A percentile compares a stretch with the other conserved stretches of the same genome.
These are phyloP conservation scores for Lentinula novae-zelandiae DNA, from an alignment of 1,284 basidiomycete species.

Conservation along the genomic window DNA sequence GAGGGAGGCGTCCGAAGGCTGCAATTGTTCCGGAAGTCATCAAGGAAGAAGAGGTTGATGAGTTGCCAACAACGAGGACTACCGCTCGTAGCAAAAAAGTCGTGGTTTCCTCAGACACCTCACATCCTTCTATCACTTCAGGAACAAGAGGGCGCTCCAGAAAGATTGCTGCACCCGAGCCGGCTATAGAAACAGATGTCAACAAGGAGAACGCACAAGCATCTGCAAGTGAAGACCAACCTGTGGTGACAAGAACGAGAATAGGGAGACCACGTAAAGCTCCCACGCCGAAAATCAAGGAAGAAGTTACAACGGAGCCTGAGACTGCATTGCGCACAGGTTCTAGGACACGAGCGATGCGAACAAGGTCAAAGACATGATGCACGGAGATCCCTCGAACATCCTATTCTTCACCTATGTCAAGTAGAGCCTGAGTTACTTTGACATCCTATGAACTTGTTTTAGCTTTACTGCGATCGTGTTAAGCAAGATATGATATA, in stretches of 20 bases:
- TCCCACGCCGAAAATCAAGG: slow-evolving; percentile 1
- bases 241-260: slow-evolving; percentile 2
- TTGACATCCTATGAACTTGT: no score
- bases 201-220: slow-evolving; percentile 11
- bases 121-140: neutral
- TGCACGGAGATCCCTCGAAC: neutral
- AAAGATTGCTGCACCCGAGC: neutral
- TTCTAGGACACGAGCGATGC: slow-evolving; percentile 8
- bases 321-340: neutral
- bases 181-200: neutral
- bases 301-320: slow-evolving; percentile 4
- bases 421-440: no score
- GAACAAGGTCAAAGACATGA: slow-evolving; percentile 6
- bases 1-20: slow-evolving; percentile 8
- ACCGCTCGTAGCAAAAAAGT: neutral
- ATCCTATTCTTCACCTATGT: no score
- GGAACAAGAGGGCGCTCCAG: slow-evolving; percentile 1
- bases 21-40: slow-evolving; percentile 3
- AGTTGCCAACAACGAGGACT: neutral
- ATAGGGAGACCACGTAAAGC: slow-evolving; percentile 9
- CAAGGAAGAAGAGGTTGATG: slow-evolving; percentile 9
- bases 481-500: neutral
- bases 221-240: slow-evolving; percentile 4
- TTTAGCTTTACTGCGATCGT: neutral
- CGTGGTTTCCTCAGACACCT: neutral